These are phyloP conservation scores for Solanum sitiens DNA, from an alignment of 257 asterid genomes.

Conservation along the genomic window DNA sequence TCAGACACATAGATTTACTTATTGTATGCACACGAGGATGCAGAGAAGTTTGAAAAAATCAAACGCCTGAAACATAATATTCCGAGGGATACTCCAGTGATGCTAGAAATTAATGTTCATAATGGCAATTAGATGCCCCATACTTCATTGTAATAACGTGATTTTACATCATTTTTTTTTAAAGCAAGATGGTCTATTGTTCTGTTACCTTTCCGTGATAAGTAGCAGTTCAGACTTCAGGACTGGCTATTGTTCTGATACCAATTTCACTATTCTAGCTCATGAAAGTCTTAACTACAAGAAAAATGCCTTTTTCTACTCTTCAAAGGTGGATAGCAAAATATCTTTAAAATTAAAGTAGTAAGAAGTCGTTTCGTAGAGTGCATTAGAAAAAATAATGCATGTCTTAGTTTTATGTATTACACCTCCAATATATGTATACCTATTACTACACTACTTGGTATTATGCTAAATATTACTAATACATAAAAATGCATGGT, in stretches of 20 bases:
- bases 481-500: too few species aligned
- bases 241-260: background rate
- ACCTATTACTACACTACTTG: too few species aligned
- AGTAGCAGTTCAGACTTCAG: background rate
- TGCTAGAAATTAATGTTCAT: background rate
- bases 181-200: background rate
- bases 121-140: background rate
- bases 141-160: background rate
- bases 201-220: background rate
- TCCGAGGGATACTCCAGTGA: background rate
- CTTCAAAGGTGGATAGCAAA: background rate
- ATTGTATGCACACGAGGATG: background rate
- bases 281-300: background rate
- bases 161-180: background rate
- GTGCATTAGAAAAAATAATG: too few species aligned
- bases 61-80: background rate
- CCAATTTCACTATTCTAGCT: background rate
- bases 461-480: too few species aligned
- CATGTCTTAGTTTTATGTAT: too few species aligned
- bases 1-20: background rate
- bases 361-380: background rate
- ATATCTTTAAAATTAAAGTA: background rate
- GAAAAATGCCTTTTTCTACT: background rate
- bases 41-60: background rate
- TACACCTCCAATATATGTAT: too few species aligned